Conservation (phyloP, 2,329 filamentous ascomycete genomes). For the Claviceps cyperi region DNA sequence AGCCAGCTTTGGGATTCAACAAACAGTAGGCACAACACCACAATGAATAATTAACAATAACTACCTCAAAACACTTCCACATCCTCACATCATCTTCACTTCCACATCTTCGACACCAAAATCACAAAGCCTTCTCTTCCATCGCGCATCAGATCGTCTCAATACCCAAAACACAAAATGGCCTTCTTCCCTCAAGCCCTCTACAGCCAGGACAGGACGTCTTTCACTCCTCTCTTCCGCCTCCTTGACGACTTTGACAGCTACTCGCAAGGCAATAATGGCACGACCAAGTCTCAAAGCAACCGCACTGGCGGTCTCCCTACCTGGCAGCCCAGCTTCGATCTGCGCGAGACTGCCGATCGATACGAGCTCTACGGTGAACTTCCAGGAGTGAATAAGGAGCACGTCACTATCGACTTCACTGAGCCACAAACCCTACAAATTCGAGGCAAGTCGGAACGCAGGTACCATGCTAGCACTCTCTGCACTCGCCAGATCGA, state of each 20-base stretch:
- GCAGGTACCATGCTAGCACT: conserved; percentile 42
- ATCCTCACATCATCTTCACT: not conserved
- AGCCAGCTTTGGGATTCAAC: not conserved
- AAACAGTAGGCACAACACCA: no score
- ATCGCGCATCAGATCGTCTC: conserved; percentile 7
- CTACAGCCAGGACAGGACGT: conserved; percentile 34
- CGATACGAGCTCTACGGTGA: conserved; percentile 69
- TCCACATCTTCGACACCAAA: not conserved
- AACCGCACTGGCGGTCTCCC: conserved; percentile 21
- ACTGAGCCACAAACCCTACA: conserved; percentile 59
- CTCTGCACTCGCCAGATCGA: conserved; percentile 33
- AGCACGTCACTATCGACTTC: conserved; percentile 66
- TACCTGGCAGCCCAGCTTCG: conserved; percentile 63
- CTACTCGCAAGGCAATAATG: conserved; percentile 27
- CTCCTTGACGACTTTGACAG: conserved; percentile 49
- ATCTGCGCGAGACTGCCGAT: conserved; percentile 55
- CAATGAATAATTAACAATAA: not conserved
- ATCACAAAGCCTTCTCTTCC: not conserved
- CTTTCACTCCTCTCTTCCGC: conserved; percentile 47
- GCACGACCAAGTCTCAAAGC: conserved; percentile 13
- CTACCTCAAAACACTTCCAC: not conserved
- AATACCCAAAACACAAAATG: conserved; percentile 35
- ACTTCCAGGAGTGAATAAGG: conserved; percentile 60
- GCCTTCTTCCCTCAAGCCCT: conserved; percentile 43
- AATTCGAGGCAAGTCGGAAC: conserved; percentile 56